Evolutionary conservation across 495 filamentous ascomycete genomes (phyloP).

Genomic region (Astrocystis sublimbata): DNA sequence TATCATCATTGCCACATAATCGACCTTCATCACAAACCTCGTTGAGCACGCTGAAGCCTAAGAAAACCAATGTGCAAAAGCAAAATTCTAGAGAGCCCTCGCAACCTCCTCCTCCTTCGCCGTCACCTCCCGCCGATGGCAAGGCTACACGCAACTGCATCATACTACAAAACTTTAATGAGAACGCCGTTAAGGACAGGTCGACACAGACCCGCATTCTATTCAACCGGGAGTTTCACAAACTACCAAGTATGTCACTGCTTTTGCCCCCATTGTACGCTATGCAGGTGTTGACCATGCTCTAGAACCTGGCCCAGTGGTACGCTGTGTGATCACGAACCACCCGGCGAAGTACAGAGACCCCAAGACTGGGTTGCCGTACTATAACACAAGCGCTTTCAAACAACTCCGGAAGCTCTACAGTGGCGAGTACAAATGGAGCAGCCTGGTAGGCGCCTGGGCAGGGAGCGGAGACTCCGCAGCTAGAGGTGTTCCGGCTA

Average conservation of each 20-base stretch:
- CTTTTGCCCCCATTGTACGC: background rate
- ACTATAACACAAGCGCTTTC: constrained; percentile 72
- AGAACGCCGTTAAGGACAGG: constrained; percentile 54
- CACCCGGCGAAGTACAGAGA: constrained; percentile 76
- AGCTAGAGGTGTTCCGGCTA: constrained; percentile 66
- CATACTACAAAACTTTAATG: constrained; percentile 59
- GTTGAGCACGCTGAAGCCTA: constrained; percentile 13
- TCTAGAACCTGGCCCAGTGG: constrained; percentile 46
- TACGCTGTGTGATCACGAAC: constrained; percentile 77
- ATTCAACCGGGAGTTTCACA: constrained; percentile 55
- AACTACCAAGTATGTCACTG: constrained; percentile 48
- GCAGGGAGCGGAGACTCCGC: constrained; percentile 61
- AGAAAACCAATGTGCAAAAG: constrained; percentile 28
- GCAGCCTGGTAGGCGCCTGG: constrained; percentile 72
- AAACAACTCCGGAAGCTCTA: constrained; percentile 67
- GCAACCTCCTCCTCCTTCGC: constrained; percentile 26
- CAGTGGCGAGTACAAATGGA: constrained; percentile 71
- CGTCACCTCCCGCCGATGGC: constrained; percentile 29
- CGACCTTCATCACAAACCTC: constrained; percentile 20
- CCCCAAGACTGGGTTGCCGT: constrained; percentile 73
- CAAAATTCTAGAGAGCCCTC: constrained; percentile 25
- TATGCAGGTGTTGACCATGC: constrained; percentile 19
- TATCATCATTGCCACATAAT: constrained; percentile 6
- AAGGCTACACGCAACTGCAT: constrained; percentile 52
- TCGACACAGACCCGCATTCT: constrained; percentile 56